These are phyloP conservation scores for Phytopythium cucurbitacearum DNA, from an alignment of 352 stramenopile species.

Conservation along the genomic window DNA sequence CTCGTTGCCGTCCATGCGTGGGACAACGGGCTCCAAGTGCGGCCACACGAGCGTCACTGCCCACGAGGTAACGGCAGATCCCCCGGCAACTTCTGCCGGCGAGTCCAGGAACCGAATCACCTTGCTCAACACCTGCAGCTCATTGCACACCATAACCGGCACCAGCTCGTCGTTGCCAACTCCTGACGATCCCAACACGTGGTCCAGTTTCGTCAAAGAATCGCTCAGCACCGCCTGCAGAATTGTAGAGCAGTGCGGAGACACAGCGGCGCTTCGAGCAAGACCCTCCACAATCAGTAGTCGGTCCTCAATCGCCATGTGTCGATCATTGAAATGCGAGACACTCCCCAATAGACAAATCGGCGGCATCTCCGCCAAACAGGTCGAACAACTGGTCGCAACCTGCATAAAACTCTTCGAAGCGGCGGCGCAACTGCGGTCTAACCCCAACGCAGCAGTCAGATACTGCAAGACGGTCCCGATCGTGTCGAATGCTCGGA, in stretches of 20 bases:
- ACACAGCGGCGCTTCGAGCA: conserved; percentile 44
- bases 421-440: conserved; percentile 34
- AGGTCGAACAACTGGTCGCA: conserved; percentile 37
- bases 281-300: conserved; percentile 64
- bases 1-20: conserved; percentile 35
- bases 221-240: conserved; percentile 45
- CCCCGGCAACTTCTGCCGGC: conserved; percentile 42
- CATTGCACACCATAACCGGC: conserved; percentile 28
- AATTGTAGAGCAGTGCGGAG: conserved; percentile 41
- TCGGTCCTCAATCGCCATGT: conserved; percentile 47
- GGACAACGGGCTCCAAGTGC: conserved; percentile 43
- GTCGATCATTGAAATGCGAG: conserved; percentile 33
- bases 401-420: conserved; percentile 77
- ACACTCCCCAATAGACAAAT: conserved; percentile 36
- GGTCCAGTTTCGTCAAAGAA: conserved; percentile 41
- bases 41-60: conserved; percentile 49
- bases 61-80: conserved; percentile 38
- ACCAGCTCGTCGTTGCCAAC: conserved; percentile 13
- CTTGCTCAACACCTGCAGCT: conserved; percentile 69
- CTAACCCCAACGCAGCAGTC: conserved; percentile 32
- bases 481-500: conserved; percentile 33
- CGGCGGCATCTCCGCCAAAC: conserved; percentile 42
- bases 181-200: conserved; percentile 22
- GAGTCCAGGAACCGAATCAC: conserved; percentile 63
- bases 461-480: conserved; percentile 49